Base-by-base conservation (phyloP, 2,329 filamentous ascomycete species). In the Biscogniauxia mediterranea region DNA sequence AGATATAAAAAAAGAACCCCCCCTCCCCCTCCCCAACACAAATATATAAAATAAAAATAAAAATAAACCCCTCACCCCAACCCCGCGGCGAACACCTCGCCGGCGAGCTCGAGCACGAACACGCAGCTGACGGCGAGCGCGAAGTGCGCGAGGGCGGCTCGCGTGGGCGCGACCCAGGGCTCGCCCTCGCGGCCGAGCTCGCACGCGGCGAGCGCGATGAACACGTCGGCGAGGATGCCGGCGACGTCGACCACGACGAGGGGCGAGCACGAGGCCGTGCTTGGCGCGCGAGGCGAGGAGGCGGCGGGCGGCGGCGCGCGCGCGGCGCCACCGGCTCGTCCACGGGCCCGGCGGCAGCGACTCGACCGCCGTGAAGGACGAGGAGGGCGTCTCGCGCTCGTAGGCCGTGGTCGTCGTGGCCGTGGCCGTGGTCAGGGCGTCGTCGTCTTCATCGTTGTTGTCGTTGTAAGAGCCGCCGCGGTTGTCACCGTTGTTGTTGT, bases 11-110 rank as follows among this genome's bases (percentile, higher is more conserved):
- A 23, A 23, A 23, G 5, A 21, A 23, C 25, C 25, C 28, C 11
- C 2, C 28, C 28, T 13, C 28, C 28, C 28, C 28, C 7, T 32
- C 11, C 28, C 11, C 28, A 9, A 32, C 3, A 32, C 3, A 32
- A 9, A 13, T 8, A 32, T 4, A 9, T 2, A 32, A 32, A 32
- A 32, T 1, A 32, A 32, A 32, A 32, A 20, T 19, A 6, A n/a
- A 52, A 49, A 76, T n/a, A n/a, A n/a, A n/a, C n/a, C n/a, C n/a
- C 81, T 70, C 75, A 89, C 86, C 75, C 67, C 32, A 78, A 74
- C 1, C 88, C 87, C 76, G 88, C 89, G 2, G 85, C 85, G 77
- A 85, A 85, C 2, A 89, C 73, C 28, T 81, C 83, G 2, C 83
- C 75, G 9, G 82, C 58, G 72, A 91, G 73, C 74, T 91, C 89